Evolutionary conservation across 306 rosid genomes (phyloP).

Genomic region (Quercus wislizeni): DNA sequence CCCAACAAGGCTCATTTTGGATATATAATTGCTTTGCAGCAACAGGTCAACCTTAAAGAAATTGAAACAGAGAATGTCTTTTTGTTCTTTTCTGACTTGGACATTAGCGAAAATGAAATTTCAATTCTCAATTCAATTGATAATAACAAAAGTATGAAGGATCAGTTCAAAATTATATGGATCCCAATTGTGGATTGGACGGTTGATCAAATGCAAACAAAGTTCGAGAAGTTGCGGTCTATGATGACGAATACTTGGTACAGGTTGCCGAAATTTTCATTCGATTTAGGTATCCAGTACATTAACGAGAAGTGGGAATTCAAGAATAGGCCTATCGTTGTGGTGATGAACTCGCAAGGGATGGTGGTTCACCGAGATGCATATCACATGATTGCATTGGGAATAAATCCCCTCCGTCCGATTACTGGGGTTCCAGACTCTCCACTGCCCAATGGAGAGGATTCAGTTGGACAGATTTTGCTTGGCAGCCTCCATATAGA

Average conservation of each 20-base stretch:
- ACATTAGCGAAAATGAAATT: conserved; percentile 26
- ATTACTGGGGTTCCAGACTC: too few species aligned
- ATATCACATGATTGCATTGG: conserved; percentile 32
- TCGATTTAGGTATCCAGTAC: conserved; percentile 21
- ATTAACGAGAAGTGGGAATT: conserved; percentile 33
- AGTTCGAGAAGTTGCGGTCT: conserved; percentile 24
- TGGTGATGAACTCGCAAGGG: conserved; percentile 32
- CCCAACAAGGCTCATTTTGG: neutral
- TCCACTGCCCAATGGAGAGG: neutral
- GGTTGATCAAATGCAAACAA: conserved; percentile 3
- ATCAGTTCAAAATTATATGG: conserved; percentile 33
- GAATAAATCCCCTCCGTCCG: conserved; percentile 31
- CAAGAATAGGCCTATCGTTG: conserved; percentile 31
- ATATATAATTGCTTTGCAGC: neutral
- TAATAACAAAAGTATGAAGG: conserved; percentile 11
- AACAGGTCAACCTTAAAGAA: conserved; percentile 15
- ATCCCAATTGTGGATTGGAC: conserved; percentile 33
- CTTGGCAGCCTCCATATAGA: too few species aligned
- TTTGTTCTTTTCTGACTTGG: conserved; percentile 28
- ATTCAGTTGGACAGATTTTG: too few species aligned
- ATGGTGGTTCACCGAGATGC: conserved; percentile 30
- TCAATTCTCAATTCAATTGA: conserved; percentile 20
- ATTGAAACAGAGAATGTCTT: conserved; percentile 24
- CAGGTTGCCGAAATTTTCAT: neutral
- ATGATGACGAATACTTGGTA: conserved; percentile 41